Evolutionary conservation across 192 early-diverging fungal genomes (phyloP).

Genomic region (Powellomyces hirtus): DNA sequence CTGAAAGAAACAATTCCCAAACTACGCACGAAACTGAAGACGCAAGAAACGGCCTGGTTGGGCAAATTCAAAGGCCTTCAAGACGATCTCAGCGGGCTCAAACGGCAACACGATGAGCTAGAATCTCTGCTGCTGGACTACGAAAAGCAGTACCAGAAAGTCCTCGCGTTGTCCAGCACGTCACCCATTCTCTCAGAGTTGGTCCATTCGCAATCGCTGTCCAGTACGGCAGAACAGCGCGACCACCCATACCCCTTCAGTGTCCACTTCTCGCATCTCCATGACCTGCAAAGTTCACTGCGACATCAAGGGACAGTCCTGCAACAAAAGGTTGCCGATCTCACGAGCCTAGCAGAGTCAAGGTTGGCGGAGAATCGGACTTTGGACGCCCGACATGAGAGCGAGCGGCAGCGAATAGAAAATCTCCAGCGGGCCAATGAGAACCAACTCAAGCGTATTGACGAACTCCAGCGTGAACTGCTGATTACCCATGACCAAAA

Average conservation of each 20-base stretch:
- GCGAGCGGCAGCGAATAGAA: not conserved
- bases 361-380: not conserved
- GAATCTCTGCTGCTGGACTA: constrained; percentile 17
- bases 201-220: not conserved
- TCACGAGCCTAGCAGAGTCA: not conserved
- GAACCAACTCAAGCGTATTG: not conserved
- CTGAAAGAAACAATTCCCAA: not conserved
- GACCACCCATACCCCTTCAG: constrained; percentile 23
- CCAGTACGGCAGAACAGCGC: not conserved
- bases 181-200: not conserved
- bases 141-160: constrained; percentile 14
- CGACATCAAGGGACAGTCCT: not conserved
- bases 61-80: constrained; percentile 23
- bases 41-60: constrained; percentile 22
- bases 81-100: not conserved
- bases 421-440: constrained; percentile 5
- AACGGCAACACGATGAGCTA: constrained; percentile 5
- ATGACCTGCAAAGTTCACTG: constrained; percentile 1
- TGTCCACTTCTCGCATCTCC: constrained; percentile 12
- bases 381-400: not conserved
- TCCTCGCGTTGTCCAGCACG: not conserved
- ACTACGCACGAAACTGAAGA: not conserved
- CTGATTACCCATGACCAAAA: not conserved
- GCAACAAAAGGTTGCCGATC: constrained; percentile 1
- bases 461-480: constrained; percentile 4